Conservation (phyloP, 805 yeast genomes). For the Candida sakaeoensis region DNA sequence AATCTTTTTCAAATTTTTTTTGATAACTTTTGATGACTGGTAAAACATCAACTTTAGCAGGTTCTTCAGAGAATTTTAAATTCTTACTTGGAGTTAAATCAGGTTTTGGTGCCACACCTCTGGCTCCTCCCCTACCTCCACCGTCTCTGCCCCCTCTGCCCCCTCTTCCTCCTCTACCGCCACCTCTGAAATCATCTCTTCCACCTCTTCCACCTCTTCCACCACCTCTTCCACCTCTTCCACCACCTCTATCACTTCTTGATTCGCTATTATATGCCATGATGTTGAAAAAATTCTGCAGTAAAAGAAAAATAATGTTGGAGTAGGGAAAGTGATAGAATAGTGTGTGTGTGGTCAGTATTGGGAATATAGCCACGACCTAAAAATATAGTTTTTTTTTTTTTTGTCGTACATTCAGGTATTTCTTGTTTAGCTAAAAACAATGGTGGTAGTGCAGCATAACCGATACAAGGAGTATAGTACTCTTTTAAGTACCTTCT, state of each 20-base stretch:
- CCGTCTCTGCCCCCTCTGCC: background rate
- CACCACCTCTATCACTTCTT: background rate
- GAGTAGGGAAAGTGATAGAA: too few species aligned
- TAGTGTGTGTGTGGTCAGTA: too few species aligned
- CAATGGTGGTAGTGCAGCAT: too few species aligned
- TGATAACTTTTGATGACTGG: slow-evolving; percentile 1
- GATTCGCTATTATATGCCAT: too few species aligned
- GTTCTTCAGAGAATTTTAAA: background rate
- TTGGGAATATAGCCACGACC: too few species aligned
- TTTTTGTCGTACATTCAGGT: too few species aligned
- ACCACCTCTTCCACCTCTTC: background rate
- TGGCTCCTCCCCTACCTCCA: background rate
- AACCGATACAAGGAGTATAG: too few species aligned
- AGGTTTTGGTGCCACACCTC: background rate
- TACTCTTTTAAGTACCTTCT: too few species aligned
- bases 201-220: background rate
- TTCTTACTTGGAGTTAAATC: background rate
- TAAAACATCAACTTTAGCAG: slow-evolving; percentile 1
- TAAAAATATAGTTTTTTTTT: too few species aligned
- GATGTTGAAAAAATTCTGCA: too few species aligned
- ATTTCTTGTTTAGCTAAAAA: too few species aligned
- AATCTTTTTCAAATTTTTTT: slow-evolving; percentile 1
- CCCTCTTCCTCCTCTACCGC: background rate
- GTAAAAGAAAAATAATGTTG: too few species aligned
- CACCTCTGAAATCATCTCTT: background rate